Conservation (phyloP, 768 basidiomycete genomes). For the Antrodiella citrinella region DNA sequence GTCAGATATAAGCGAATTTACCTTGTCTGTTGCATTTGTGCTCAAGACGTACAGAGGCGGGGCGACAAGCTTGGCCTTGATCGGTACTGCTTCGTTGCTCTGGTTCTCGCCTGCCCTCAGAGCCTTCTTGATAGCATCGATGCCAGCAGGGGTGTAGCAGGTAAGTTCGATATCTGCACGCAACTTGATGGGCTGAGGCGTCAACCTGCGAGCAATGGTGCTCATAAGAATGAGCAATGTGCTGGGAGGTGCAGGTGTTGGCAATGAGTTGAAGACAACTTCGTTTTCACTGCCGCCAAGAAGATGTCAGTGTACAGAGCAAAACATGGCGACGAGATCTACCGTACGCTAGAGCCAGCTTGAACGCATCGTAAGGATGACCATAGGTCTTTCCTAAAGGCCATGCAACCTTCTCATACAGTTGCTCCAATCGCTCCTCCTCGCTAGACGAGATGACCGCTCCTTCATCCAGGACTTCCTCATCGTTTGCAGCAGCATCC, state of each 20-base stretch:
- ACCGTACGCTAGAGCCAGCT: constrained; percentile 85
- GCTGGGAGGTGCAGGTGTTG: constrained; percentile 44
- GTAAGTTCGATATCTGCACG: constrained; percentile 97
- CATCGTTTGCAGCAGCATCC: constrained; percentile 36
- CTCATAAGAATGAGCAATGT: constrained; percentile 58
- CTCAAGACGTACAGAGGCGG: constrained; percentile 94
- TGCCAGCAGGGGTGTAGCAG: constrained; percentile 92
- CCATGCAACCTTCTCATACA: constrained; percentile 92
- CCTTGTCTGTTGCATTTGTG: constrained; percentile 96
- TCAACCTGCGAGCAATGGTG: constrained; percentile 91
- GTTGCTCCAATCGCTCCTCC: constrained; percentile 71
- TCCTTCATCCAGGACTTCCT: constrained; percentile 32
- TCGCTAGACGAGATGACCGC: constrained; percentile 42
- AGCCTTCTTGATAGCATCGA: constrained; percentile 93
- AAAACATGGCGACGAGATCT: background rate
- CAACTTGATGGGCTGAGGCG: constrained; percentile 97
- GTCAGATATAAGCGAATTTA: no score
- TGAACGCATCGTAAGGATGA: constrained; percentile 97
- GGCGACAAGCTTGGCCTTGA: constrained; percentile 95
- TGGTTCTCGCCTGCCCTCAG: constrained; percentile 82
- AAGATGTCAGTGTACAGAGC: background rate
- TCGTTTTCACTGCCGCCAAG: constrained; percentile 50
- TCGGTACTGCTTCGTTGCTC: constrained; percentile 85
- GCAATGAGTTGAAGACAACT: constrained; percentile 69
- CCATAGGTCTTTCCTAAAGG: constrained; percentile 88